Conservation (phyloP, 495 filamentous ascomycete species). For the Hamigera avellanea region DNA sequence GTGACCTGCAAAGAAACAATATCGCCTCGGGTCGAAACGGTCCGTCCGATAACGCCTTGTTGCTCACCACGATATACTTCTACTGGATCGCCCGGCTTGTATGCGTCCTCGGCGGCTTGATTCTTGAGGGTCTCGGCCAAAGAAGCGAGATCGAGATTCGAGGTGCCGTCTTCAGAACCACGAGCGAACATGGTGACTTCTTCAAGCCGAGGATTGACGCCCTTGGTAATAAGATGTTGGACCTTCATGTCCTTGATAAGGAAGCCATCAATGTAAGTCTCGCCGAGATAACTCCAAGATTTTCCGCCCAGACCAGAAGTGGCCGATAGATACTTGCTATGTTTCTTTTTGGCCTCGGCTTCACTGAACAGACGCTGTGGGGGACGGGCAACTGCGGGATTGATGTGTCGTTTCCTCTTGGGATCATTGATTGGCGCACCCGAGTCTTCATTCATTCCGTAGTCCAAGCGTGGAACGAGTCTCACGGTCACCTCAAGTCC, state of each 20-base stretch:
- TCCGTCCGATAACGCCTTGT: constrained; percentile 76
- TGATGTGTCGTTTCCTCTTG: constrained; percentile 68
- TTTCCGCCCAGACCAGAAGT: constrained; percentile 49
- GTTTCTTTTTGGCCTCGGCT: constrained; percentile 79
- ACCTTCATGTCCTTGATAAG: constrained; percentile 90
- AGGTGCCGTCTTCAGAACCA: constrained; percentile 77
- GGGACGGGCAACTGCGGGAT: constrained; percentile 45
- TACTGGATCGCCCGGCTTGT: constrained; percentile 83
- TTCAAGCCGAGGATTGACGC: constrained; percentile 87
- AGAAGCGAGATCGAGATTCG: constrained; percentile 84
- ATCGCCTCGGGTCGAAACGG: constrained; percentile 75
- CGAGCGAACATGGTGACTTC: constrained; percentile 92
- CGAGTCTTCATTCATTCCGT: constrained; percentile 73
- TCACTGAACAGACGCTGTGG: constrained; percentile 91
- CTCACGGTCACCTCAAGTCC: constrained; percentile 78
- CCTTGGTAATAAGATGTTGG: constrained; percentile 65
- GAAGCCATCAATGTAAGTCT: constrained; percentile 88
- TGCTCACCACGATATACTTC: constrained; percentile 97
- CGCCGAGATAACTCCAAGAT: constrained; percentile 70
- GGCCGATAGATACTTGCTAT: constrained; percentile 55
- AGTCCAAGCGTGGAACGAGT: constrained; percentile 84
- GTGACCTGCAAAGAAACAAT: constrained; percentile 86
- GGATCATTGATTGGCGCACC: constrained; percentile 39
- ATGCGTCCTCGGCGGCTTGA: constrained; percentile 61
- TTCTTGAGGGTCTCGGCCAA: constrained; percentile 79